Evolutionary conservation across 164 flowering plant genomes (phyloP).

Genomic region (Paratinospora sagittata): DNA sequence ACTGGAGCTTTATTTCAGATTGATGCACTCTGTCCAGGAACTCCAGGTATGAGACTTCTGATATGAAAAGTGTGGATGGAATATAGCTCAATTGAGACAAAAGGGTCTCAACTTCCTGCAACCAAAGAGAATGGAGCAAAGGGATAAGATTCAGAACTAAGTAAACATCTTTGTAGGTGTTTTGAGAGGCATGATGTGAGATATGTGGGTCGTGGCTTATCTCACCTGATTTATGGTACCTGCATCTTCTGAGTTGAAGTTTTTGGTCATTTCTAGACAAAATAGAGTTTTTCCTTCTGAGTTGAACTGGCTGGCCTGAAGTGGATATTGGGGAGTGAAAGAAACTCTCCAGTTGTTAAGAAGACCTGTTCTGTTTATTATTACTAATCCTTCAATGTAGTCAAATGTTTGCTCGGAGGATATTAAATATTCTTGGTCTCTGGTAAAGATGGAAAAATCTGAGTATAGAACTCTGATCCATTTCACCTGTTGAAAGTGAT

Average conservation of each 20-base stretch:
- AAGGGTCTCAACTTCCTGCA: conserved; percentile 55
- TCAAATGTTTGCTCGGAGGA: conserved; percentile 54
- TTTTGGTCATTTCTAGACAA: conserved; percentile 76
- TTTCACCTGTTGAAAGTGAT: conserved; percentile 54
- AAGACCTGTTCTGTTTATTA: conserved; percentile 75
- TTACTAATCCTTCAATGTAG: conserved; percentile 85
- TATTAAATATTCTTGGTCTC: conserved; percentile 77
- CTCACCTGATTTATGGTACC: conserved; percentile 48
- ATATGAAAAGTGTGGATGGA: conserved; percentile 55
- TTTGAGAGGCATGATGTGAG: conserved; percentile 6
- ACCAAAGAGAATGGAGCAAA: neutral
- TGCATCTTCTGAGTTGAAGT: conserved; percentile 49
- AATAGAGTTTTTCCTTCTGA: conserved; percentile 72
- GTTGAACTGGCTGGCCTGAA: conserved; percentile 58
- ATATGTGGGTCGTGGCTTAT: conserved; percentile 10
- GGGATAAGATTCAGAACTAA: conserved; percentile 6
- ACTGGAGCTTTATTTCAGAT: conserved; percentile 62
- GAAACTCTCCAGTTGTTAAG: conserved; percentile 80
- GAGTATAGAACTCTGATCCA: conserved; percentile 82
- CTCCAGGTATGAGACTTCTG: conserved; percentile 69
- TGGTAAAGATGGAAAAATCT: conserved; percentile 56
- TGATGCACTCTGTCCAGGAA: conserved; percentile 84
- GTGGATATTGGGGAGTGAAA: conserved; percentile 62
- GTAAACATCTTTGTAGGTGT: conserved; percentile 1
- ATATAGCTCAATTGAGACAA: conserved; percentile 58